Evolutionary conservation across 129 eudicot genomes (phyloP), one percentile per base, ranked within the genome.

Genomic region (Ambrosia trifida): DNA sequence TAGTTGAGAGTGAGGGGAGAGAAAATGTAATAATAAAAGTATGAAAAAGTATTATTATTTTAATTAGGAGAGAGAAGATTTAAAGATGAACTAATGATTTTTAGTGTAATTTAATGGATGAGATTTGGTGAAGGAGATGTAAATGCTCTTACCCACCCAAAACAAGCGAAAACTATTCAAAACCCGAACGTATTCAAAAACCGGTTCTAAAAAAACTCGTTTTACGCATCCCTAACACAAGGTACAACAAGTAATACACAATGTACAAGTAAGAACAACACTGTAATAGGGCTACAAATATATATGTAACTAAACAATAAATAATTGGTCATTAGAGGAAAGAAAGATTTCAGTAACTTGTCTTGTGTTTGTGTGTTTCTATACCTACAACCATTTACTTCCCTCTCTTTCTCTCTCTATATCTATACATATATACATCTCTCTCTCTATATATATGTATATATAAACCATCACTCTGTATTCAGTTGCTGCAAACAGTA

Each of bases 281-380:
- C 32, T 17, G 30, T 35, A 51, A 69, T 38, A 51, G 74, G 65
- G 54, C 54, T 24, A 24, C n/a, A 70, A 70, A 70, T 70, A 54
- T 53, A 70, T 70, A 53, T 40, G 24, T 20, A 2, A 35, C 11
- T 14, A 4, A 70, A n/a, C 66, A 66, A 56, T 70, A 47, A 69
- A n/a, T 45, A 24, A 52, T 70, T 70, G 54, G 53, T 56, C 43
- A 56, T 70, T 59, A 56, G 75, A 13, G 66, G 75, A 70, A 70
- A 70, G 53, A 56, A 40, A 70, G 75, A 70, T 70, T 65, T 70
- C 66, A 28, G 54, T 44, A 45, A 66, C 57, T 44, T 70, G 60
- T 51, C 47, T 17, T 67, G 30, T 67, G 72, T 50, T 8, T 16
- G 9, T 68, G 11, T 47, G 7, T 68, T 36, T 36, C 61, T 40